Evolutionary conservation across 345 rosid genomes (phyloP), one percentile per base, ranked within the genome.

Genomic region (Linum trigynum): DNA sequence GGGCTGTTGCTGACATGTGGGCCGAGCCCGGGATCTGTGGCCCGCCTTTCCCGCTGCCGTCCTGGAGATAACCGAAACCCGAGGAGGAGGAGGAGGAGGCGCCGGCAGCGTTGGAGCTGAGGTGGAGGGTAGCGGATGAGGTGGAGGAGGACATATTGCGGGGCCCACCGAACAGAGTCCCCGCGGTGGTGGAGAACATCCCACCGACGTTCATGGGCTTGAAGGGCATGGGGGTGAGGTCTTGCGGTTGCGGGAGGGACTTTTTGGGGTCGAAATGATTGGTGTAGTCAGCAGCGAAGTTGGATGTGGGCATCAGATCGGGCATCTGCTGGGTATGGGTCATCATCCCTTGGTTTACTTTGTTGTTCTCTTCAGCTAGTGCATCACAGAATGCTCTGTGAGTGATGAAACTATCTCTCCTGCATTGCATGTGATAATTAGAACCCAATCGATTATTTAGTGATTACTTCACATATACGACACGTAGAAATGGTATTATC

Each of bases 331-430:
- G 66, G 60, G 71, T 65, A 61, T 63, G 64, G 68, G 69, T 37
- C 69, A 77, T 75, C 36, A 75, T 61, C 43, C 76, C 84, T 76
- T 84, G 86, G 81, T 83, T 86, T 62, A 84, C 83, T 77, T 84
- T 83, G 79, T 69, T 86, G 81, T 86, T 86, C 63, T 86, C 92
- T 75, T 86, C 89, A 2, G 92, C 81, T 42, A 86, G 61, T 45
- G 92, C 92, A 38, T 86, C 92, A 38, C 92, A 86, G 63, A 86
- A 86, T 1, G 92, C 92, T 61, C 92, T 81, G 69, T 84, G 92
- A 41, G 89, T 84, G 35, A 86, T 82, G 77, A 84, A 86, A 69
- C 87, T 82, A 17, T 86, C 92, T 62, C 85, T 79, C 72, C 92
- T 86, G 84, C 82, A 70, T 50, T 86, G 84, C 82, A 70, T 50